phyloP scores from a whole-genome alignment of 2,329 filamentous ascomycete species.

The Colletotrichum sublineola region DNA sequence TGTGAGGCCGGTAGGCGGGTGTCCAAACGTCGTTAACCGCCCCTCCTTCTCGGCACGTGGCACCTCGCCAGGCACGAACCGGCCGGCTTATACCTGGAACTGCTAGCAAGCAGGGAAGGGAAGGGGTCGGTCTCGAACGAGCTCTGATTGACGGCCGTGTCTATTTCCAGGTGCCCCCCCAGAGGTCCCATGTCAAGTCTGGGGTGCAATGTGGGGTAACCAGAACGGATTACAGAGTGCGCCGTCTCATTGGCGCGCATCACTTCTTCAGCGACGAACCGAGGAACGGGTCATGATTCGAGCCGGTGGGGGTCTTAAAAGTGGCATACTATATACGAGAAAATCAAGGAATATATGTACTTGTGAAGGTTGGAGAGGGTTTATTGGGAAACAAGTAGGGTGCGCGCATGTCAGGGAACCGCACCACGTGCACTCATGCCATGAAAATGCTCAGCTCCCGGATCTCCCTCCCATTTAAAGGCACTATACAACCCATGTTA shows the following conservation, averaged over 20 bases:
- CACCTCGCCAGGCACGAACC: neutral
- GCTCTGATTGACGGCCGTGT: too few relatives aligned
- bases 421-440: constrained; percentile 8
- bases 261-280: constrained; percentile 2
- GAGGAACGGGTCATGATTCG: neutral
- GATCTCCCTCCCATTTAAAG: constrained; percentile 7
- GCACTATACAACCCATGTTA: constrained; percentile 23
- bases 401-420: neutral
- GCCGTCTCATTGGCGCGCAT: constrained; percentile 33
- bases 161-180: too few relatives aligned
- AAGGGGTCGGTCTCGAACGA: neutral
- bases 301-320: neutral
- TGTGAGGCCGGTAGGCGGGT: neutral
- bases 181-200: neutral
- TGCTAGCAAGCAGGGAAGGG: neutral
- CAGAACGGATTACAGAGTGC: neutral
- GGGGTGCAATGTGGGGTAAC: constrained; percentile 3
- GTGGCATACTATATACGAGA: constrained; percentile 11
- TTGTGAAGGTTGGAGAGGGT: neutral
- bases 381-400: constrained; percentile 9
- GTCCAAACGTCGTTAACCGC: neutral
- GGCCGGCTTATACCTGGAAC: neutral
- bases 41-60: neutral
- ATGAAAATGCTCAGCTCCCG: constrained; percentile 1
- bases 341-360: constrained; percentile 10